These are phyloP conservation scores for Candida albicans DNA, from an alignment of 1,139 yeast genomes.

Conservation along the genomic window DNA sequence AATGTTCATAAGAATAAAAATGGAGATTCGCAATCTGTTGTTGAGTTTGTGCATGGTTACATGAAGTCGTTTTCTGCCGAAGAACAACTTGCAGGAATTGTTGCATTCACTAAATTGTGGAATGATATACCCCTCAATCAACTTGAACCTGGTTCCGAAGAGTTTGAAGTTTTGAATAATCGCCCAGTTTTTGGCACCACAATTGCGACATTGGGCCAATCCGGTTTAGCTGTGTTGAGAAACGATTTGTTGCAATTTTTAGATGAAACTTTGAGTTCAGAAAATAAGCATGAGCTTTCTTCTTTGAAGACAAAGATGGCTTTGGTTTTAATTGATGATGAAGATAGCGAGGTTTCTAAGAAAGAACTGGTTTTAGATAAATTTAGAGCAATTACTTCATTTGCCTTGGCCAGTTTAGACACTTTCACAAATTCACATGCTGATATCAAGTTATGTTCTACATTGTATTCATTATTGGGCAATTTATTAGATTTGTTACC, in stretches of 20 bases:
- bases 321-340: conserved; percentile 51
- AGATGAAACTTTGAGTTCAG: conserved; percentile 11
- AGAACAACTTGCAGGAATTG: conserved; percentile 67
- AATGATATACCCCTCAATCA: conserved; percentile 43
- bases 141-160: conserved; percentile 40
- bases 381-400: conserved; percentile 46
- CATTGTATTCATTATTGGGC: conserved; percentile 52
- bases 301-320: conserved; percentile 60
- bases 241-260: conserved; percentile 52
- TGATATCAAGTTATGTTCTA: conserved; percentile 22
- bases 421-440: conserved; percentile 21
- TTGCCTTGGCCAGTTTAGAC: conserved; percentile 39
- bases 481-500: conserved; percentile 72
- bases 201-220: conserved; percentile 48
- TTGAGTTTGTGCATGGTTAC: conserved; percentile 73
- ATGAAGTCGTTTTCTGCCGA: conserved; percentile 63
- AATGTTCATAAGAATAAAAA: conserved; percentile 54
- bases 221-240: conserved; percentile 52
- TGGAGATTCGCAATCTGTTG: conserved; percentile 62
- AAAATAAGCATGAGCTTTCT: conserved; percentile 32
- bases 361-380: conserved; percentile 33
- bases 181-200: conserved; percentile 68
- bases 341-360: conserved; percentile 9
- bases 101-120: conserved; percentile 57
- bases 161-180: conserved; percentile 39